Percentiles rank a stretch among this genome's conserved stretches.
phyloP scores from a whole-genome alignment of 2,329 filamentous ascomycete genomes.

The Xylaria sp. region DNA sequence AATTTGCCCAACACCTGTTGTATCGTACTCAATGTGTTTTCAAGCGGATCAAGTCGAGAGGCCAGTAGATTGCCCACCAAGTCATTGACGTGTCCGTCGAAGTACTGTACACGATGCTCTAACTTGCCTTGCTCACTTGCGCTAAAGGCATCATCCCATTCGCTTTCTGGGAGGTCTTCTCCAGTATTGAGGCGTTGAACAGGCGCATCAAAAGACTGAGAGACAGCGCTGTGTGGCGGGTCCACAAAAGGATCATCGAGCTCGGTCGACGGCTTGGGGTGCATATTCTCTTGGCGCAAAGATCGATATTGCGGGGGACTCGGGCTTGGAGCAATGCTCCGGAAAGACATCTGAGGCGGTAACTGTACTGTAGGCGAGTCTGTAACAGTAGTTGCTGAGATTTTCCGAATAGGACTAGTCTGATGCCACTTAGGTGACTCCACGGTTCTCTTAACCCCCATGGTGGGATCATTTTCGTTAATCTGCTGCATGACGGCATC shows the following conservation, averaged over 20 bases:
- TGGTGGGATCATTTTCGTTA: slow-evolving; percentile 72
- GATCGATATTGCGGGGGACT: slow-evolving; percentile 64
- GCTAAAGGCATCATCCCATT: slow-evolving; percentile 89
- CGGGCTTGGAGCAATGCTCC: slow-evolving; percentile 76
- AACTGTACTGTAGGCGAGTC: slow-evolving; percentile 60
- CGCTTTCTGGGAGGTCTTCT: slow-evolving; percentile 73
- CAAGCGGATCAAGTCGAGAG: slow-evolving; percentile 77
- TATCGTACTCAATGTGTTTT: slow-evolving; percentile 77
- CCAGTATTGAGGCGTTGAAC: slow-evolving; percentile 68
- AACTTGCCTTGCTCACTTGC: slow-evolving; percentile 85
- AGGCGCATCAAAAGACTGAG: slow-evolving; percentile 58
- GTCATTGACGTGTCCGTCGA: slow-evolving; percentile 87
- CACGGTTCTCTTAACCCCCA: slow-evolving; percentile 71
- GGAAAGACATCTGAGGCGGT: slow-evolving; percentile 55
- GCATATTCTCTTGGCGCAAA: slow-evolving; percentile 53
- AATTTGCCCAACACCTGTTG: slow-evolving; percentile 69
- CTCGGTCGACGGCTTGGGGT: slow-evolving; percentile 57
- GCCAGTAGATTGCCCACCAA: slow-evolving; percentile 80
- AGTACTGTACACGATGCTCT: slow-evolving; percentile 81
- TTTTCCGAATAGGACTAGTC: slow-evolving; percentile 47
- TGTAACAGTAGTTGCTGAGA: slow-evolving; percentile 46
- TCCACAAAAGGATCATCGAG: slow-evolving; percentile 69
- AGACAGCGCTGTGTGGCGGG: slow-evolving; percentile 50
- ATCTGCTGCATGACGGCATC: slow-evolving; percentile 91
- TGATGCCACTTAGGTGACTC: slow-evolving; percentile 55